Conservation (phyloP, 2,329 filamentous ascomycete genomes). For the Shiraia sp. region DNA sequence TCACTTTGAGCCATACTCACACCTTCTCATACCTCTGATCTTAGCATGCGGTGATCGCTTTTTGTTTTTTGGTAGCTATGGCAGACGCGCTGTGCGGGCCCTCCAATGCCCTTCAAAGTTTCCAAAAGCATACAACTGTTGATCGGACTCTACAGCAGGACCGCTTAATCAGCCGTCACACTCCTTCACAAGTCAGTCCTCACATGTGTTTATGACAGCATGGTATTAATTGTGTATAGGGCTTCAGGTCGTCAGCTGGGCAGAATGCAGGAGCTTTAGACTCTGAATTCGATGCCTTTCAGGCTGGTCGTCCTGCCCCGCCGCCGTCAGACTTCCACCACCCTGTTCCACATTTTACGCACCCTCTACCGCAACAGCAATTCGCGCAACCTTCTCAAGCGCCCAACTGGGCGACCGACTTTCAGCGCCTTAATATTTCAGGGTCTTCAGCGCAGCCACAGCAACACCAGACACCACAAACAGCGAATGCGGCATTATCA, state of each 20-base stretch:
- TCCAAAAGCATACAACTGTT: slow-evolving; percentile 69
- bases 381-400: slow-evolving; percentile 37
- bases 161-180: slow-evolving; percentile 60
- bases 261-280: slow-evolving; percentile 61
- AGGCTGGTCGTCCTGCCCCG: slow-evolving; percentile 52
- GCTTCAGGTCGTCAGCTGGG: slow-evolving; percentile 63
- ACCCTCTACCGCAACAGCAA: slow-evolving; percentile 43
- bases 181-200: slow-evolving; percentile 57
- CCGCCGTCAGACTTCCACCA: slow-evolving; percentile 46
- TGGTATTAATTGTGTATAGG: slow-evolving; percentile 48
- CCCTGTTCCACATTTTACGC: slow-evolving; percentile 39
- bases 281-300: slow-evolving; percentile 71
- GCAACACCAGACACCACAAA: slow-evolving; percentile 49
- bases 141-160: slow-evolving; percentile 76
- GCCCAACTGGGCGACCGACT: slow-evolving; percentile 55
- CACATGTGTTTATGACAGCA: background rate
- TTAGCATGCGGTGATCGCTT: slow-evolving; percentile 28
- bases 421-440: slow-evolving; percentile 52
- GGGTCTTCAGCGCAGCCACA: slow-evolving; percentile 50
- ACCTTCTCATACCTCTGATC: slow-evolving; percentile 5
- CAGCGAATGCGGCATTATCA: slow-evolving; percentile 39
- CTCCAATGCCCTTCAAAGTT: slow-evolving; percentile 73
- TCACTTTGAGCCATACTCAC: background rate
- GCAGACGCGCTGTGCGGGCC: slow-evolving; percentile 72
- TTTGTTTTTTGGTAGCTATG: slow-evolving; percentile 50